These are phyloP conservation scores for Akanthomyces lecanii DNA, from an alignment of 2,329 filamentous ascomycete species.

Conservation along the genomic window DNA sequence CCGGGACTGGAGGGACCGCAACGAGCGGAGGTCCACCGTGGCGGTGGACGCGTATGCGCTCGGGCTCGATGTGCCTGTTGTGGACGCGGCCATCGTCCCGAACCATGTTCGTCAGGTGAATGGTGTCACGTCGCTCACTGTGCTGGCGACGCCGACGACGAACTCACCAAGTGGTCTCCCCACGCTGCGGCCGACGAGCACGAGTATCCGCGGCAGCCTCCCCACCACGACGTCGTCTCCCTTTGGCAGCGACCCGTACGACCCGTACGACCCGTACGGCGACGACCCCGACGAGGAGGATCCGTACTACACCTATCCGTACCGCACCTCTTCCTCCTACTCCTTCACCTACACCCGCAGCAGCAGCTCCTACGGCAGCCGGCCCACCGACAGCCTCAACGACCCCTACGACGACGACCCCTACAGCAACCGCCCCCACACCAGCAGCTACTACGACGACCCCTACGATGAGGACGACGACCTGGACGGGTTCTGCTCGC, in stretches of 20 bases:
- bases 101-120: background rate
- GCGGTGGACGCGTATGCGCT: background rate
- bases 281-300: background rate
- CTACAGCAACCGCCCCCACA: background rate
- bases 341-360: background rate
- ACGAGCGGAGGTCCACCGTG: background rate
- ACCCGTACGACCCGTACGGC: background rate
- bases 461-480: background rate
- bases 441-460: background rate
- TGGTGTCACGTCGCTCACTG: background rate
- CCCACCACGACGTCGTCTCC: background rate
- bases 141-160: background rate
- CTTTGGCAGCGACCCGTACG: background rate
- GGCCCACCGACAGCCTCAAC: background rate
- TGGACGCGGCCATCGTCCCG: background rate
- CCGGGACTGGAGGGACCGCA: constrained; percentile 8
- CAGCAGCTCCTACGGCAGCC: background rate
- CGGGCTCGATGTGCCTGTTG: background rate
- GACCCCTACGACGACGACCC: background rate
- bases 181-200: background rate
- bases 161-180: background rate
- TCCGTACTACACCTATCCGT: background rate
- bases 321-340: background rate
- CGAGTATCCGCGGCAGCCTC: background rate
- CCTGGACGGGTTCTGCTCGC: background rate